Evolutionary conservation across 768 basidiomycete genomes (phyloP).

Genomic region (Lactifluus volemus): DNA sequence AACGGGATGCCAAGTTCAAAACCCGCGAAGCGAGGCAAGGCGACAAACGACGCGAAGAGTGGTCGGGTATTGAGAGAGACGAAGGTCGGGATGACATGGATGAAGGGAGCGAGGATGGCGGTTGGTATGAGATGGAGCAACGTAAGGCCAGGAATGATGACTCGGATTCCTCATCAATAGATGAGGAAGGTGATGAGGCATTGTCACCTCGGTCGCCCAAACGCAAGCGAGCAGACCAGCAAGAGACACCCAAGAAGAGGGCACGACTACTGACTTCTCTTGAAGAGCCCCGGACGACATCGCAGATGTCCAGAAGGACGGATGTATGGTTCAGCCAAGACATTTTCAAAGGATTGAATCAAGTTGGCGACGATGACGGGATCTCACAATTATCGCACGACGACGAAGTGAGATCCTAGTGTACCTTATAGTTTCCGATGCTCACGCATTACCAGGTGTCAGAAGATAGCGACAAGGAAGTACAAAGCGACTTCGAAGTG

Average conservation of each 20-base stretch:
- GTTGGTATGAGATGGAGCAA: constrained; percentile 60
- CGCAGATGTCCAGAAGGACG: constrained; percentile 44
- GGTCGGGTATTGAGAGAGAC: constrained; percentile 58
- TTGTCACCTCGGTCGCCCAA: constrained; percentile 28
- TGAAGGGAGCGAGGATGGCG: constrained; percentile 38
- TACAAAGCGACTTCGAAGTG: constrained; percentile 63
- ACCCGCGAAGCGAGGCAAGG: constrained; percentile 69
- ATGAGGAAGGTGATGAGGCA: constrained; percentile 32
- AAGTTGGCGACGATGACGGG: constrained; percentile 28
- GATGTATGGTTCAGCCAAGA: constrained; percentile 96
- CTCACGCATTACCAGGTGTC: constrained; percentile 1
- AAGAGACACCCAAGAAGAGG: constrained; percentile 37
- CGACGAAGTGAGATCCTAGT: constrained; percentile 10
- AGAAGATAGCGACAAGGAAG: constrained; percentile 23
- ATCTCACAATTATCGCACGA: constrained; percentile 5
- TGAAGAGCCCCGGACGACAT: constrained; percentile 29
- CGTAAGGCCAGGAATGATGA: constrained; percentile 41
- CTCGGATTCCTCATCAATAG: constrained; percentile 41
- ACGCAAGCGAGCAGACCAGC: constrained; percentile 30
- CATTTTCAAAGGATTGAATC: constrained; percentile 63
- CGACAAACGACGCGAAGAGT: constrained; percentile 69
- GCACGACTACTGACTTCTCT: constrained; percentile 43
- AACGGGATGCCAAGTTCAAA: constrained; percentile 81
- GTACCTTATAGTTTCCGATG: neutral
- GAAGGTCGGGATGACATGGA: constrained; percentile 31